These are phyloP conservation scores for Lepidium sativum DNA, from an alignment of 345 rosid species.

Conservation along the genomic window DNA sequence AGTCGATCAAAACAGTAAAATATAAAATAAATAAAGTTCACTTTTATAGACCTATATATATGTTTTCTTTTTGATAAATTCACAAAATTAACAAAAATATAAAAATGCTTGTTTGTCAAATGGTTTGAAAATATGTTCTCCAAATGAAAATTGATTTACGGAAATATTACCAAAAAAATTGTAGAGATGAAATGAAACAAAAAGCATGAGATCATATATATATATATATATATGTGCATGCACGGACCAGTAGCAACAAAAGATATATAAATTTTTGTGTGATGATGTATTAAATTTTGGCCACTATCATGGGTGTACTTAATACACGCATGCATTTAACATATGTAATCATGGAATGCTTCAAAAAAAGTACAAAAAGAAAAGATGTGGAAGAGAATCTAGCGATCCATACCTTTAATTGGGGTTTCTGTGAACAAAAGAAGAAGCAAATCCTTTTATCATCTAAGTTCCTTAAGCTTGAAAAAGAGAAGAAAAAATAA, in stretches of 20 bases:
- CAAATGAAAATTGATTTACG: too few species aligned
- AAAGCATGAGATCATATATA: neutral
- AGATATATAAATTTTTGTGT: neutral
- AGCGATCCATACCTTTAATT: neutral
- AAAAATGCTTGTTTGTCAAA: too few species aligned
- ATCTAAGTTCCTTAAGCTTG: neutral
- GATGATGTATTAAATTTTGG: too few species aligned
- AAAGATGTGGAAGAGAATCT: conserved; percentile 2
- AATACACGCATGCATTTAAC: neutral
- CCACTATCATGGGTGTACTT: neutral
- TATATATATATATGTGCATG: too few species aligned
- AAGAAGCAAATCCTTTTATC: neutral
- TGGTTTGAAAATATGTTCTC: too few species aligned
- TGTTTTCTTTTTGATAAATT: too few species aligned
- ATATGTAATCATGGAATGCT: neutral
- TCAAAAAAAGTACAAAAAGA: too few species aligned
- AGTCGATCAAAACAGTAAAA: neutral
- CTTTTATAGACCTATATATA: too few species aligned
- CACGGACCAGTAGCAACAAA: neutral
- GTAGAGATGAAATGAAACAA: too few species aligned
- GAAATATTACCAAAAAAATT: too few species aligned
- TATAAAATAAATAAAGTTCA: too few species aligned
- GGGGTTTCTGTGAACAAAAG: neutral
- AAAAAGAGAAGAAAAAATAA: neutral
- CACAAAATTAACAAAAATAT: too few species aligned